phyloP scores from a whole-genome alignment of 345 rosid genomes.

The rapeseed (Brassica napus) region Da-Ae NC_063436.1:16145501-16146000 shows the following conservation, averaged over 20 bases:
- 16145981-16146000: conserved; percentile 63
- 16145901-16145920: conserved; percentile 48
- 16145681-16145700: conserved; percentile 88
- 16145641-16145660: conserved; percentile 50
- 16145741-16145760: conserved; percentile 46
- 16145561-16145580: conserved; percentile 57
- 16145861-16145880: conserved; percentile 39
- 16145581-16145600: conserved; percentile 70
- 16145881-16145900: conserved; percentile 39
- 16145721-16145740: conserved; percentile 47
- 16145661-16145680: conserved; percentile 66
- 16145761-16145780: conserved; percentile 49
- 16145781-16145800: conserved; percentile 55
- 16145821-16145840: conserved; percentile 41
- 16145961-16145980: conserved; percentile 55
- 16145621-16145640: conserved; percentile 67
- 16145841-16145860: conserved; percentile 29
- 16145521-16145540: conserved; percentile 72
- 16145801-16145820: conserved; percentile 77
- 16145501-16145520: conserved; percentile 36
- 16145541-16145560: conserved; percentile 61
- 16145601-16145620: conserved; percentile 68
- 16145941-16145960: conserved; percentile 64
- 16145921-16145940: conserved; percentile 46
- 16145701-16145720: conserved; percentile 35